These are phyloP conservation scores for Exophiala alcalophila DNA, from an alignment of 2,329 filamentous ascomycete genomes.

Conservation along the genomic window DNA sequence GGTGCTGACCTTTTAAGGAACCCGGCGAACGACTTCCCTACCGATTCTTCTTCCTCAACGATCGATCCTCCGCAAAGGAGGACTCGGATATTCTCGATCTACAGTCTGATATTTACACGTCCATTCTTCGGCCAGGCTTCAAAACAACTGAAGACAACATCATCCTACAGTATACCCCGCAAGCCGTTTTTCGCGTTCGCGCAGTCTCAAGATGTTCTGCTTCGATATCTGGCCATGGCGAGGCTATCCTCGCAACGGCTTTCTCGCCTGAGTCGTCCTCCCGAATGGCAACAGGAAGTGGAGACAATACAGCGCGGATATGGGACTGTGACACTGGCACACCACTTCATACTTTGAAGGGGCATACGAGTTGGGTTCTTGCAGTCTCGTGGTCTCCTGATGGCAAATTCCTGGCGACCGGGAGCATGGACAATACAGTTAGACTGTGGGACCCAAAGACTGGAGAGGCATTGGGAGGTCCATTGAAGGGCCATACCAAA, in stretches of 20 bases:
- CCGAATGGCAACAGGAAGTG: slow-evolving; percentile 80
- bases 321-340: slow-evolving; percentile 96
- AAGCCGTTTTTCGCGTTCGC: slow-evolving; percentile 91
- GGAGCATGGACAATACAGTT: slow-evolving; percentile 90
- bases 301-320: slow-evolving; percentile 85
- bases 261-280: slow-evolving; percentile 79
- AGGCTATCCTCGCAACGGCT: slow-evolving; percentile 80
- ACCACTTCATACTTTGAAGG: slow-evolving; percentile 77
- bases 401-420: slow-evolving; percentile 75
- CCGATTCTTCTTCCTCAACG: slow-evolving; percentile 59
- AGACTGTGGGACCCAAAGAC: slow-evolving; percentile 79
- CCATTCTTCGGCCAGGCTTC: slow-evolving; percentile 49
- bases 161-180: slow-evolving; percentile 67
- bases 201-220: slow-evolving; percentile 87
- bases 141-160: slow-evolving; percentile 61
- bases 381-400: slow-evolving; percentile 86
- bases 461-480: slow-evolving; percentile 67
- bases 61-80: slow-evolving; percentile 30
- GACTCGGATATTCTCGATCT: slow-evolving; percentile 45
- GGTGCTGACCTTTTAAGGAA: slow-evolving; percentile 44
- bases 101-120: slow-evolving; percentile 49
- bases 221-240: slow-evolving; percentile 83
- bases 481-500: slow-evolving; percentile 81
- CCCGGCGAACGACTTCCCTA: slow-evolving; percentile 63
- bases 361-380: slow-evolving; percentile 86